Evolutionary conservation across 2,329 filamentous ascomycete genomes (phyloP), one percentile per base, ranked within the genome.

Genomic region (Colletotrichum sp.): DNA sequence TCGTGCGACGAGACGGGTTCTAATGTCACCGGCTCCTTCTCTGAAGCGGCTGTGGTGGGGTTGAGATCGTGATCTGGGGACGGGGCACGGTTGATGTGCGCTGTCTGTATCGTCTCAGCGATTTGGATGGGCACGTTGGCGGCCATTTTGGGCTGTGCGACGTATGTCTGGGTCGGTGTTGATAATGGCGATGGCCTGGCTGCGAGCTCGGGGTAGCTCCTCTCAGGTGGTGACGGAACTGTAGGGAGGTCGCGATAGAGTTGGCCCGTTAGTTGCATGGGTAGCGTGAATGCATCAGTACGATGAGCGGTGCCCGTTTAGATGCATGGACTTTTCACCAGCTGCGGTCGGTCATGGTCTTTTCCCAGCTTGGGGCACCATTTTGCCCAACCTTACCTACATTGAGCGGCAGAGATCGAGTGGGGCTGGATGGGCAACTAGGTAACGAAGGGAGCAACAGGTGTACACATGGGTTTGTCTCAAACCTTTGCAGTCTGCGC

Each of bases 51-150:
- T 25, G 95, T 96, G 48, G 94, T 92, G 12, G 95, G 95, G 82
- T 96, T 96, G 81, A 95, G 82, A 86, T 98, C 96, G 87, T 95
- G 94, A 65, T 83, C 84, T 7, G 93, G 89, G 52, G 94, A 95
- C 0, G 96, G 96, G 68, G 92, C 82, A 62, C 87, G 90, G 77
- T 95, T 93, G 85, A 98, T 93, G 81, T 94, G 94, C 39, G 93
- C 94, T 18, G 94, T 93, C 84, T 98, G 96, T 78, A 98, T 87
- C 39, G 94, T 94, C 80, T 95, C 94, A 61, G 95, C 94, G 73
- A 96, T 86, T 82, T 97, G 92, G 28, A 92, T 85, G 30, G 92
- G 89, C 22, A 91, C 84, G n/a, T 90, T 89, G 32, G 86, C 85
- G 39, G 94, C 94, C 74, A 66, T 80, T 70, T 68, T 66, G 61